These are phyloP conservation scores for Wallacemonas sp. DNA, from an alignment of 208 protist genomes.

Conservation along the genomic window DNA sequence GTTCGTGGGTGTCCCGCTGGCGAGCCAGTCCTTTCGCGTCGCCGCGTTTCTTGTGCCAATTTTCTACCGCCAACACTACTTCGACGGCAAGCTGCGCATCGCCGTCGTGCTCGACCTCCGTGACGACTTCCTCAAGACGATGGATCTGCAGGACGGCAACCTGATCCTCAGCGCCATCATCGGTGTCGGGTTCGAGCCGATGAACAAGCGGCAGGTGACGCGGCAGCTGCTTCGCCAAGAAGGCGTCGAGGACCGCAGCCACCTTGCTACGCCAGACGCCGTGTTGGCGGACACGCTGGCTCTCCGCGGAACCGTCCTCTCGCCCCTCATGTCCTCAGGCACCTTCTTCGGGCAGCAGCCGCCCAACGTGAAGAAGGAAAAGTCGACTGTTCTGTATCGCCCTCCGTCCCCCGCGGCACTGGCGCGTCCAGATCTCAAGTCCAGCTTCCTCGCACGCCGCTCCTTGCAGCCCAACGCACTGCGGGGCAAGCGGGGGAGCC, in stretches of 20 bases:
- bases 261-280: slow-evolving; percentile 3
- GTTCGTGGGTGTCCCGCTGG: slow-evolving; percentile 46
- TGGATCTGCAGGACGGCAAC: slow-evolving; percentile 50
- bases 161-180: slow-evolving; percentile 41
- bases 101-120: slow-evolving; percentile 59
- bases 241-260: background rate
- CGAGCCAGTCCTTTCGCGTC: slow-evolving; percentile 61
- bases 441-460: slow-evolving; percentile 35
- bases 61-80: slow-evolving; percentile 56
- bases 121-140: slow-evolving; percentile 56
- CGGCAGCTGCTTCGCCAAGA: slow-evolving; percentile 26
- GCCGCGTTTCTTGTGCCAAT: slow-evolving; percentile 43
- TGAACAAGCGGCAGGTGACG: slow-evolving; percentile 46
- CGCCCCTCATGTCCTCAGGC: background rate
- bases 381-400: slow-evolving; percentile 13
- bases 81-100: slow-evolving; percentile 43
- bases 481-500: slow-evolving; percentile 26
- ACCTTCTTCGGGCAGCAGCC: too few species aligned
- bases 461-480: slow-evolving; percentile 31
- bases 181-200: slow-evolving; percentile 52
- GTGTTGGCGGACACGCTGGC: slow-evolving; percentile 2
- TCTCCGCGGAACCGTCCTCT: background rate
- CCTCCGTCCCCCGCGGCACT: background rate
- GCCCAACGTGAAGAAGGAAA: background rate
- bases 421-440: slow-evolving; percentile 1